phyloP scores from a whole-genome alignment of 345 rosid species.

The Populus euphratica region DNA sequence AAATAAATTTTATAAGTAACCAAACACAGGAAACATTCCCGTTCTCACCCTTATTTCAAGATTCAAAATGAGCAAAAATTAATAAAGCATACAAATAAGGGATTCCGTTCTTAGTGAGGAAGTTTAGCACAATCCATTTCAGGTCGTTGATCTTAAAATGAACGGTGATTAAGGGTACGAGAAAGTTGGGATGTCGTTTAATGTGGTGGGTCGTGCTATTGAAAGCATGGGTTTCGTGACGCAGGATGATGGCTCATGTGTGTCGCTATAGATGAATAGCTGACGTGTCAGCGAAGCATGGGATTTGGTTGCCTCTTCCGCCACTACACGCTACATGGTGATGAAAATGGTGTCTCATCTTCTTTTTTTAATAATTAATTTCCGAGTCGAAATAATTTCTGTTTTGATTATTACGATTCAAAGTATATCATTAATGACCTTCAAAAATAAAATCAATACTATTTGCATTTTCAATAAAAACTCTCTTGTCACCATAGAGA shows the following conservation, averaged over 20 bases:
- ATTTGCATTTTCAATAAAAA: no score
- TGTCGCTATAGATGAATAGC: background rate
- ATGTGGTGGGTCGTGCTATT: background rate
- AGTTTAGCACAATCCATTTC: background rate
- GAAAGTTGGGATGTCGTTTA: background rate
- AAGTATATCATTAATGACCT: no score
- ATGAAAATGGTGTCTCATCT: background rate
- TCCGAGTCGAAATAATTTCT: background rate
- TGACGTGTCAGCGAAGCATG: conserved; percentile 13
- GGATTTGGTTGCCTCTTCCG: background rate
- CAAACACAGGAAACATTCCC: background rate
- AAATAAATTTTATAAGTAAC: no score
- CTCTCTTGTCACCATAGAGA: no score
- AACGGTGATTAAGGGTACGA: background rate
- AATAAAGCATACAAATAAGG: background rate
- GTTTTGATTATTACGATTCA: no score
- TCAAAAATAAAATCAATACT: no score
- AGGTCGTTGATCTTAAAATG: background rate
- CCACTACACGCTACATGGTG: conserved; percentile 4
- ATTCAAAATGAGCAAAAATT: background rate
- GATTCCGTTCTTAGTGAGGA: background rate
- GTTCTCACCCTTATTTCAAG: background rate
- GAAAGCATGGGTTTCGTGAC: background rate
- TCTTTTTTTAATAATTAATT: background rate
- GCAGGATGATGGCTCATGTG: background rate